These are phyloP conservation scores for Diplodia scrobiculata DNA, from an alignment of 2,329 filamentous ascomycete species.

Conservation along the genomic window DNA sequence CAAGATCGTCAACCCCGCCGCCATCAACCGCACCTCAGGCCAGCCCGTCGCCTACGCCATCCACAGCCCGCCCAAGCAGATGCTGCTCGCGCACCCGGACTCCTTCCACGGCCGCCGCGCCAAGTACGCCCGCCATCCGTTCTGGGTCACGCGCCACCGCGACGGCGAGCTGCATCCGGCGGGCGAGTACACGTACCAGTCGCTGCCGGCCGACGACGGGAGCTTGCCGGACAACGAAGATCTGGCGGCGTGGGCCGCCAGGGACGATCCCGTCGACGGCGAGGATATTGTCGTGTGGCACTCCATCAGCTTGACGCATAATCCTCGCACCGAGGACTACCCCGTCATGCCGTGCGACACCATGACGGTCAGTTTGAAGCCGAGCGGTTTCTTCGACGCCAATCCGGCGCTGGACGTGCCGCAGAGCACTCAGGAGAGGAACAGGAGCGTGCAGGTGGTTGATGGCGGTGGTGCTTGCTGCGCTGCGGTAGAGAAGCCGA, in stretches of 20 bases:
- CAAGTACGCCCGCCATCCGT: slow-evolving; percentile 35
- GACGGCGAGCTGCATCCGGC: slow-evolving; percentile 37
- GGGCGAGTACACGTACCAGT: slow-evolving; percentile 38
- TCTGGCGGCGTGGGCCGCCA: slow-evolving; percentile 31
- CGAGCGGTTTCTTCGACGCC: slow-evolving; percentile 10
- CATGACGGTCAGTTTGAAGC: slow-evolving; percentile 19
- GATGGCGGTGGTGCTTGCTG: neutral
- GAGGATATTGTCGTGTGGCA: slow-evolving; percentile 51
- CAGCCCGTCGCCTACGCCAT: slow-evolving; percentile 57
- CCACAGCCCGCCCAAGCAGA: slow-evolving; percentile 40
- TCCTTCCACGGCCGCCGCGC: slow-evolving; percentile 36
- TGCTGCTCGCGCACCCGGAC: slow-evolving; percentile 35
- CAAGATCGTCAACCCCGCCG: slow-evolving; percentile 53
- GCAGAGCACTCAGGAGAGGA: slow-evolving; percentile 8
- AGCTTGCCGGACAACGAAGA: slow-evolving; percentile 31
- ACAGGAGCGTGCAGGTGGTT: neutral
- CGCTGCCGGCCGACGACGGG: slow-evolving; percentile 31
- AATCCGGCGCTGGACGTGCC: slow-evolving; percentile 20
- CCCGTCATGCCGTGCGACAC: slow-evolving; percentile 40
- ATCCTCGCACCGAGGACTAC: slow-evolving; percentile 44
- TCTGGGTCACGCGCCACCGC: slow-evolving; percentile 37
- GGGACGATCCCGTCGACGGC: slow-evolving; percentile 1
- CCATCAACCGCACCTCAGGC: slow-evolving; percentile 54
- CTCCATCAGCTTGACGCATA: slow-evolving; percentile 50
- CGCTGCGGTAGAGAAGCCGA: neutral